These are phyloP conservation scores for Fomitopsis palustris DNA, from an alignment of 1,284 basidiomycete species.

Conservation along the genomic window DNA sequence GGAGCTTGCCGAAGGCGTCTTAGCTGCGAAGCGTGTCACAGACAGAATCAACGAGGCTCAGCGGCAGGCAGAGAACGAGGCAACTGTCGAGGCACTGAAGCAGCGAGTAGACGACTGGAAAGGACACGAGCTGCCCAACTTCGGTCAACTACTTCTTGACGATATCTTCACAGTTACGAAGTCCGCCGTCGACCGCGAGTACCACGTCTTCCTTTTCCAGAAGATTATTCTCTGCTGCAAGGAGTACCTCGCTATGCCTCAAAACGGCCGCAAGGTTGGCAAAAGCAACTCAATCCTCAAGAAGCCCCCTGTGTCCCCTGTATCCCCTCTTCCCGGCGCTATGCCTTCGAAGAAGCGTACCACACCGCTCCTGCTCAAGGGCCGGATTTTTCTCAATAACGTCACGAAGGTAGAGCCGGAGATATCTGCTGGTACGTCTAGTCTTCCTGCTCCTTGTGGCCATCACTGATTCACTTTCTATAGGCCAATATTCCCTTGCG, in stretches of 20 bases:
- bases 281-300: slow-evolving; percentile 79
- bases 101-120: slow-evolving; percentile 98
- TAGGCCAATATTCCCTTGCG: slow-evolving; percentile 64
- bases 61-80: slow-evolving; percentile 81
- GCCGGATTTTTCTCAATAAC: slow-evolving; percentile 96
- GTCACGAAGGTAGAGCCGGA: slow-evolving; percentile 76
- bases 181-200: slow-evolving; percentile 94
- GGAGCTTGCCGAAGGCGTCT: slow-evolving; percentile 83
- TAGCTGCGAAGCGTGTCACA: slow-evolving; percentile 89
- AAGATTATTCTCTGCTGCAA: slow-evolving; percentile 99
- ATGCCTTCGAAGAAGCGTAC: slow-evolving; percentile 66
- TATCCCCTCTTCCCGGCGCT: slow-evolving; percentile 40
- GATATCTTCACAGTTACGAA: slow-evolving; percentile 97
- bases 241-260: slow-evolving; percentile 55
- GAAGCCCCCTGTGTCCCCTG: slow-evolving; percentile 52
- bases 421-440: slow-evolving; percentile 55
- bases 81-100: slow-evolving; percentile 88
- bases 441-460: neutral
- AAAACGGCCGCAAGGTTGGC: slow-evolving; percentile 54
- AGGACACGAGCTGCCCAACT: slow-evolving; percentile 92
- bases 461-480: slow-evolving; percentile 9
- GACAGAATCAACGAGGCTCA: slow-evolving; percentile 96
- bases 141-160: slow-evolving; percentile 90
- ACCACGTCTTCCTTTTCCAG: slow-evolving; percentile 98
- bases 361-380: slow-evolving; percentile 88